A percentile compares a stretch with the other conserved stretches of the same genome.
Evolutionary conservation across 2,329 filamentous ascomycete species (phyloP).

Genomic region (Pseudocercospora macadamiae): DNA sequence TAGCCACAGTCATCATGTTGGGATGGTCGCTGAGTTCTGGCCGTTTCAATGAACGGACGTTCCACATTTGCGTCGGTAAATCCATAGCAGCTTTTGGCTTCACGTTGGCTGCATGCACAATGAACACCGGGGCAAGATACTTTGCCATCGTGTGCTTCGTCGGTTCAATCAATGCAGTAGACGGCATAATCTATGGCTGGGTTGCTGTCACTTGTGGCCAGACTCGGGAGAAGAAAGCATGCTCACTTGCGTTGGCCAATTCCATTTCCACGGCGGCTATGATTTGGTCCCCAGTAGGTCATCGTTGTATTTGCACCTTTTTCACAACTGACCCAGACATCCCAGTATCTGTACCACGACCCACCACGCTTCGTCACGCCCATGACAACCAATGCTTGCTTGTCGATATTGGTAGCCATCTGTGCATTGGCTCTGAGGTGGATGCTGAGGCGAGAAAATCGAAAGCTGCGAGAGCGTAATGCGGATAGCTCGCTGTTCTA

Average conservation of each 20-base stretch:
- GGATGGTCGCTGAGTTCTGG: neutral
- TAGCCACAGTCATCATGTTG: neutral
- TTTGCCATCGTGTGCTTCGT: neutral
- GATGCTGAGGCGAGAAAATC: neutral
- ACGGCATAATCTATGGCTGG: neutral
- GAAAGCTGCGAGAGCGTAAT: neutral
- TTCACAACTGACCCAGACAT: no score
- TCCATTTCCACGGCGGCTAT: neutral
- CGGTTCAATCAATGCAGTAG: neutral
- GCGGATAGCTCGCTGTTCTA: neutral
- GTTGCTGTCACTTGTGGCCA: neutral
- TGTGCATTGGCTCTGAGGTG: constrained; percentile 1
- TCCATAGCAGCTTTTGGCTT: neutral
- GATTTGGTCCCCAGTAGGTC: constrained; percentile 1
- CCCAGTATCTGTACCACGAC: neutral
- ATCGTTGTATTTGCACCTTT: no score
- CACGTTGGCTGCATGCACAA: neutral
- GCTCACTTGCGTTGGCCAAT: neutral
- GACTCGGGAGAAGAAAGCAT: constrained; percentile 1
- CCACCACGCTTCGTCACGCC: neutral
- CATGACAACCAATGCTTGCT: neutral
- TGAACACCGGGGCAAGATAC: neutral
- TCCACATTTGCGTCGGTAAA: neutral
- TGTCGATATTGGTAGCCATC: neutral
- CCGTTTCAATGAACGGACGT: constrained; percentile 1